Conservation (phyloP, 2,329 filamentous ascomycete genomes). For the Fusarium pseudograminearum region DNA sequence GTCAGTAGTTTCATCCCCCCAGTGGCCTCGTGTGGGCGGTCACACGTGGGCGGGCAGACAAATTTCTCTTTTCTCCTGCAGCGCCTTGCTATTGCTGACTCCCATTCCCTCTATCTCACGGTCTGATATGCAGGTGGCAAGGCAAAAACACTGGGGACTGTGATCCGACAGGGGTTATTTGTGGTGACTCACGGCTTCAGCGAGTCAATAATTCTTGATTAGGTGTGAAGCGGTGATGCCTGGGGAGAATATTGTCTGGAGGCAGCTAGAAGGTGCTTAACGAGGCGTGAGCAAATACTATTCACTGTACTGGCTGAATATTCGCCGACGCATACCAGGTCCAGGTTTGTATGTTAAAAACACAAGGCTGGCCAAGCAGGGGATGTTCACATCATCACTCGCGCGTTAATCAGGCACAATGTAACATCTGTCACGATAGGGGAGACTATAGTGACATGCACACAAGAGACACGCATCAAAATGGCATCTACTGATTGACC, state of each 20-base stretch:
- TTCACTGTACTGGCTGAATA: neutral
- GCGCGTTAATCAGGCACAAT: conserved; percentile 41
- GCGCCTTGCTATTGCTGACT: conserved; percentile 28
- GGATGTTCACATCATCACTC: conserved; percentile 21
- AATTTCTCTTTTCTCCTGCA: conserved; percentile 5
- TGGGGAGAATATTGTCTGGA: conserved; percentile 16
- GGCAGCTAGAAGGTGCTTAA: conserved; percentile 7
- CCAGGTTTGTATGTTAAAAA: neutral
- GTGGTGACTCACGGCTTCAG: conserved; percentile 34
- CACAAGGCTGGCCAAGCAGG: conserved; percentile 1
- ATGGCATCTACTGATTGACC: conserved; percentile 8
- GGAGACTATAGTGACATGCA: conserved; percentile 21
- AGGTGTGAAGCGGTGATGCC: conserved; percentile 22
- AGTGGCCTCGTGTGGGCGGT: conserved; percentile 32
- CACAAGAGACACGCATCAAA: conserved; percentile 19
- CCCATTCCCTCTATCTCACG: conserved; percentile 22
- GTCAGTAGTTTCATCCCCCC: conserved; percentile 11
- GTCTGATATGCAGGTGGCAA: conserved; percentile 34
- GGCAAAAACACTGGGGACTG: conserved; percentile 30
- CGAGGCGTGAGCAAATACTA: neutral
- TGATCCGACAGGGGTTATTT: conserved; percentile 30
- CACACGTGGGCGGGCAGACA: conserved; percentile 34
- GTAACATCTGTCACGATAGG: conserved; percentile 19
- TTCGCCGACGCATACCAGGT: neutral
- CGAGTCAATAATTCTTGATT: conserved; percentile 11